Evolutionary conservation across 345 rosid species (phyloP).

Genomic region (Euphorbia lathyris): DNA sequence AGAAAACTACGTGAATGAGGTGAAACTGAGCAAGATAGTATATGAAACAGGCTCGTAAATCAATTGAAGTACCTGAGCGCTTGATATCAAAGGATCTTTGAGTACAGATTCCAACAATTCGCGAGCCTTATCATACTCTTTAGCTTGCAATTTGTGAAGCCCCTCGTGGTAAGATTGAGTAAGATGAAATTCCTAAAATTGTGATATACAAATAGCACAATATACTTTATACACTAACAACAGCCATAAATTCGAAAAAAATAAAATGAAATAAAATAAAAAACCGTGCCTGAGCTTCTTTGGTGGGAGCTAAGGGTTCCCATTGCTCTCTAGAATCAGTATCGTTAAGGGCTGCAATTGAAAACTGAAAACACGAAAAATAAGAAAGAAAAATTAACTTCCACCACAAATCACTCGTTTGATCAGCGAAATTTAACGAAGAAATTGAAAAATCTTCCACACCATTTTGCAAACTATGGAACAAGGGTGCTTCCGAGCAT

Average conservation of each 20-base stretch:
- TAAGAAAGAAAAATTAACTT: background rate
- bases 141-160: constrained; percentile 80
- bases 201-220: background rate
- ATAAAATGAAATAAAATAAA: constrained; percentile 10
- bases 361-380: constrained; percentile 49
- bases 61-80: constrained; percentile 51
- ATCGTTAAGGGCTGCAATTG: constrained; percentile 94
- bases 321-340: constrained; percentile 73
- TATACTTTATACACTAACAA: background rate
- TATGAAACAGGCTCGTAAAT: background rate
- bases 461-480: background rate
- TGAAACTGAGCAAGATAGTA: background rate
- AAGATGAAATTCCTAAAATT: constrained; percentile 80
- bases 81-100: constrained; percentile 73
- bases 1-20: too few species aligned
- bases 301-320: constrained; percentile 98
- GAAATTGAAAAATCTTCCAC: background rate
- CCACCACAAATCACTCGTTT: background rate
- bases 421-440: too few species aligned
- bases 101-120: constrained; percentile 73
- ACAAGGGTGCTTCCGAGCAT: background rate
- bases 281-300: constrained; percentile 82
- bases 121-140: constrained; percentile 77
- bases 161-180: constrained; percentile 90
- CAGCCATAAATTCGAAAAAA: background rate